Evolutionary conservation across 2,329 filamentous ascomycete species (phyloP), one percentile per base, ranked within the genome.

Genomic region (Dactylellina cionopaga): DNA sequence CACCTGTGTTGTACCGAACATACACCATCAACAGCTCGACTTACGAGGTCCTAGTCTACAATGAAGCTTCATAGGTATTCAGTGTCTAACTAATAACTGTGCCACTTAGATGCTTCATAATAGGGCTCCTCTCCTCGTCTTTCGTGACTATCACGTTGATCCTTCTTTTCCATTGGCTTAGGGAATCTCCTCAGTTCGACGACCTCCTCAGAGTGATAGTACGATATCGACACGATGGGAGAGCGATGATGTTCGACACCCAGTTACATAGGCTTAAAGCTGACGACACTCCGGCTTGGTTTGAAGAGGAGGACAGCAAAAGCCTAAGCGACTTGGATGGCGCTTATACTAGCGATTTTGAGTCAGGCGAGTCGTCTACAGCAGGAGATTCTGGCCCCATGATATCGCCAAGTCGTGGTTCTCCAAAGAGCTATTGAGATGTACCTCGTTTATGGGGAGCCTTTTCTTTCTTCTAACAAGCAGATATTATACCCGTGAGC

Each of bases 41-140:
- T 7, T 46, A 52, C 25, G 25, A 60, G 15, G 37, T 69, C 5
- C 24, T 62, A 3, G 22, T 69, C 19, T n/a, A n/a, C n/a, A n/a
- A n/a, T n/a, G n/a, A n/a, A n/a, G n/a, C n/a, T n/a, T n/a, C n/a
- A n/a, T n/a, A n/a, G n/a, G n/a, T n/a, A 5, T 15, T 15, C 2
- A 35, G 35, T 17, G 1, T 10, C 52, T 56, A 47, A 59, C 19
- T 6, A 29, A 47, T 15, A 41, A 27, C 5, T 10, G 11, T 46
- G n/a, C n/a, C n/a, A 19, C 11, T 5, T 19, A 56, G 60, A 17
- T 17, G 11, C 5, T 65, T 56, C 27, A n/a, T 54, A 4, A 29
- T 39, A 7, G 41, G 49, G 15, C 39, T 65, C 17, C 5, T 65
- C 3, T 27, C 31, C 2, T 37, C 39, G 2, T 27, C 31, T 3